These are phyloP conservation scores for Hamamelis virginiana DNA, from an alignment of 164 flowering plant genomes.

Conservation along the genomic window DNA sequence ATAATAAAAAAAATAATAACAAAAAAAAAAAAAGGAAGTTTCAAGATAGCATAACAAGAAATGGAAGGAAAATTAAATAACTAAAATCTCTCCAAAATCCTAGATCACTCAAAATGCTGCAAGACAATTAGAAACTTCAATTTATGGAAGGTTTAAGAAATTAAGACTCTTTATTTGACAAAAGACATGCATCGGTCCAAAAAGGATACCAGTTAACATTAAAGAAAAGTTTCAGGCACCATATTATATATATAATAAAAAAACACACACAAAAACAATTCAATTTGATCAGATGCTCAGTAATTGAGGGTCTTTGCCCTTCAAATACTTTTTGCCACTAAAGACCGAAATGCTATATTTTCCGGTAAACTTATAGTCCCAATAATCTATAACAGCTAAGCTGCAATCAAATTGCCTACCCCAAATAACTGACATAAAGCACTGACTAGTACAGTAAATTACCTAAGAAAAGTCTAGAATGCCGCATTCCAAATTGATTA, in stretches of 20 bases:
- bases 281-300: background rate
- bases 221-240: background rate
- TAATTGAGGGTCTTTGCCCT: background rate
- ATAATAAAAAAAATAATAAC: background rate
- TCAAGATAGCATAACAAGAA: background rate
- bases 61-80: background rate
- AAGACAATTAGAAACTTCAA: no score
- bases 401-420: background rate
- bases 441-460: background rate
- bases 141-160: background rate
- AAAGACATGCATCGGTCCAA: background rate
- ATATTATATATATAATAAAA: background rate
- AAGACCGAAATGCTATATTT: background rate
- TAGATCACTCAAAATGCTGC: background rate
- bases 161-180: background rate
- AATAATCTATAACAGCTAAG: background rate
- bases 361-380: background rate
- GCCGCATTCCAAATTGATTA: background rate
- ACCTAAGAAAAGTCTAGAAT: background rate
- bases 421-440: background rate
- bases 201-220: background rate
- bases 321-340: background rate
- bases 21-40: background rate
- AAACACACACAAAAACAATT: background rate
- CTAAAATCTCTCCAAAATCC: background rate